Percentiles rank a stretch among this genome's conserved stretches.
Conservation (phyloP, 352 stramenopile genomes). For the Phytophthora meadii region DNA sequence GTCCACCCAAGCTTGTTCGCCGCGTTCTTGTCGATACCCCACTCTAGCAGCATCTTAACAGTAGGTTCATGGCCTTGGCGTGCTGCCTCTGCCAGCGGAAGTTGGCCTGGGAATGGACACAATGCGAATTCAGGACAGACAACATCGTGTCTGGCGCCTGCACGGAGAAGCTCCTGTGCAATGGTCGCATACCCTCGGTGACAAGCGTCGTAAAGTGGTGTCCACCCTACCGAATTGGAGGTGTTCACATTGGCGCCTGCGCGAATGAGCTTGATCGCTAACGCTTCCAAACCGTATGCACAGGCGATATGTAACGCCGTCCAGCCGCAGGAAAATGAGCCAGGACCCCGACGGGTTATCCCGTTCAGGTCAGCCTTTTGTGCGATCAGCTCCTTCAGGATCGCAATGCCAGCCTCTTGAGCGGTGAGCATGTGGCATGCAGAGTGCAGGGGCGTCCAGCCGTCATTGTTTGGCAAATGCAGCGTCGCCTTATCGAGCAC, state of each 20-base stretch:
- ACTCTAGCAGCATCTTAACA: constrained; percentile 80
- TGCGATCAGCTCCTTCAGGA: constrained; percentile 72
- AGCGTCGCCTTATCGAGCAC: constrained; percentile 73
- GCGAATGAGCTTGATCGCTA: constrained; percentile 82
- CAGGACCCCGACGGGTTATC: constrained; percentile 69
- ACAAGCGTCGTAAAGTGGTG: constrained; percentile 77
- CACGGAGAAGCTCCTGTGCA: constrained; percentile 69
- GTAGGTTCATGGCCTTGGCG: constrained; percentile 68
- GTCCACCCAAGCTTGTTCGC: constrained; percentile 79
- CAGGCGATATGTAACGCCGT: constrained; percentile 82
- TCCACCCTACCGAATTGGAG: constrained; percentile 77
- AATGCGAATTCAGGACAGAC: constrained; percentile 83
- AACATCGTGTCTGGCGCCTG: constrained; percentile 64
- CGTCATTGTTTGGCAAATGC: constrained; percentile 77
- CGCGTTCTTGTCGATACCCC: constrained; percentile 81
- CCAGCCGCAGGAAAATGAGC: constrained; percentile 80
- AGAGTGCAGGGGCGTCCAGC: constrained; percentile 81
- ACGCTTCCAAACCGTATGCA: constrained; percentile 74
- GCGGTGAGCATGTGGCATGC: constrained; percentile 78
- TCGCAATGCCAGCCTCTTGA: constrained; percentile 73
- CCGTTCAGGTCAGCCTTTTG: constrained; percentile 68
- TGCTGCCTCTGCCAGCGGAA: constrained; percentile 69
- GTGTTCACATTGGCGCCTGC: constrained; percentile 72
- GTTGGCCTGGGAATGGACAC: constrained; percentile 77
- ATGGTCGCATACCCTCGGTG: constrained; percentile 74